These are phyloP conservation scores for Phaeoacremonium minimum DNA, from an alignment of 2,329 filamentous ascomycete species.

Conservation along the genomic window DNA sequence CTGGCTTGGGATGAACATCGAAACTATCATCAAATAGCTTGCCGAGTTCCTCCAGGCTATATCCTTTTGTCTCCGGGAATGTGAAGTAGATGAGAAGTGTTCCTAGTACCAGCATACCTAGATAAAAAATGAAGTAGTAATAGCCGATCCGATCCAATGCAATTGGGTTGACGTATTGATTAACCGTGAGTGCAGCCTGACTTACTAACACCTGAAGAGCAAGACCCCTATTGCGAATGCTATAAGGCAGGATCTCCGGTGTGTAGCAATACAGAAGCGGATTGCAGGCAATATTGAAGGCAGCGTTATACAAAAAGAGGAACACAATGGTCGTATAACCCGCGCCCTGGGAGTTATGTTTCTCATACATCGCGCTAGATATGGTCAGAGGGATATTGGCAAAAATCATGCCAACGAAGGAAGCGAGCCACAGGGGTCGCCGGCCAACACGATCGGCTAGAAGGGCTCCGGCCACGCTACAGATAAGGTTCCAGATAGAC, in stretches of 20 bases:
- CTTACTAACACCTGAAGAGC: not conserved
- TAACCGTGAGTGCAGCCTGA: constrained; percentile 14
- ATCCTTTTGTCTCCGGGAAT: constrained; percentile 13
- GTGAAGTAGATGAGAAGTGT: constrained; percentile 23
- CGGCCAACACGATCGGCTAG: constrained; percentile 1
- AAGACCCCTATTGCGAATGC: constrained; percentile 1
- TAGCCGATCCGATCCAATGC: constrained; percentile 22
- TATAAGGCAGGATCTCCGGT: constrained; percentile 2
- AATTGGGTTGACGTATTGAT: constrained; percentile 28
- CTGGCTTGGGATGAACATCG: constrained; percentile 63
- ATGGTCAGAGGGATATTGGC: constrained; percentile 1
- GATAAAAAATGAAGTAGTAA: constrained; percentile 16
- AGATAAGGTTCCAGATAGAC: constrained; percentile 15
- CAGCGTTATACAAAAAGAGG: constrained; percentile 1
- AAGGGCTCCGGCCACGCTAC: not conserved
- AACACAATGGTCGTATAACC: constrained; percentile 3
- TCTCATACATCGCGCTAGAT: not conserved
- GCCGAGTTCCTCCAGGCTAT: constrained; percentile 16
- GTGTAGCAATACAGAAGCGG: constrained; percentile 3
- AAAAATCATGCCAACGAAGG: constrained; percentile 1
- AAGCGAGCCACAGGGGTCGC: not conserved
- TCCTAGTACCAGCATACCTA: constrained; percentile 20
- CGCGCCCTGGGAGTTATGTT: not conserved
- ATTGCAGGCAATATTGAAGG: constrained; percentile 4
- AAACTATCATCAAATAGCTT: constrained; percentile 10